These are phyloP conservation scores for Wickerhamomyces sp. DNA, from an alignment of 1,139 yeast genomes.

Conservation along the genomic window DNA sequence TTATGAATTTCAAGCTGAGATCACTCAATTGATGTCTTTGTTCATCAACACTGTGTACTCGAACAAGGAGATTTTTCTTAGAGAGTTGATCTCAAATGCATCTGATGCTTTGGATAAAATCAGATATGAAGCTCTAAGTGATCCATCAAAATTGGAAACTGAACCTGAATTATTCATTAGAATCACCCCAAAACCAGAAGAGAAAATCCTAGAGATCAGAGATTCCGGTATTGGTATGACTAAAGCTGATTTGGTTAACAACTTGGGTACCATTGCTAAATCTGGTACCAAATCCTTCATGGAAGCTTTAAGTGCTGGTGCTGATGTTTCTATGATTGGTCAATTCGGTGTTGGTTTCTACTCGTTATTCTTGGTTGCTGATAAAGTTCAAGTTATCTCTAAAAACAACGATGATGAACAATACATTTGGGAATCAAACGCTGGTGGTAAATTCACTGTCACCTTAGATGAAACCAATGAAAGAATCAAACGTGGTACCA, in stretches of 20 bases:
- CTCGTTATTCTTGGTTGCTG: constrained; percentile 98
- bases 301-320: constrained; percentile 99
- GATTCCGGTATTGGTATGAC: constrained; percentile 99
- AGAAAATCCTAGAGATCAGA: constrained; percentile 92
- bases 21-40: constrained; percentile 99
- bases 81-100: constrained; percentile 98
- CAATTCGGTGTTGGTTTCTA: constrained; percentile 99
- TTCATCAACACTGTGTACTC: constrained; percentile 99
- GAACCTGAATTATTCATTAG: constrained; percentile 97
- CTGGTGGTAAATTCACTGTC: constrained; percentile 98
- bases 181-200: constrained; percentile 94
- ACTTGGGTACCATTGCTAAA: constrained; percentile 99
- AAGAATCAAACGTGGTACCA: constrained; percentile 90
- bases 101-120: constrained; percentile 96
- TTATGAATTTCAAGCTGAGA: constrained; percentile 99
- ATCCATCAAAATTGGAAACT: constrained; percentile 84
- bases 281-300: constrained; percentile 99
- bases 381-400: constrained; percentile 96
- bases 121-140: constrained; percentile 93
- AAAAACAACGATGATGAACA: constrained; percentile 99
- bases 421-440: constrained; percentile 99
- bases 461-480: constrained; percentile 85
- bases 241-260: constrained; percentile 97
- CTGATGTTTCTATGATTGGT: constrained; percentile 99
- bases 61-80: constrained; percentile 97